Evolutionary conservation across 306 rosid species (phyloP).

Genomic region (Erythrophleum fordii): DNA sequence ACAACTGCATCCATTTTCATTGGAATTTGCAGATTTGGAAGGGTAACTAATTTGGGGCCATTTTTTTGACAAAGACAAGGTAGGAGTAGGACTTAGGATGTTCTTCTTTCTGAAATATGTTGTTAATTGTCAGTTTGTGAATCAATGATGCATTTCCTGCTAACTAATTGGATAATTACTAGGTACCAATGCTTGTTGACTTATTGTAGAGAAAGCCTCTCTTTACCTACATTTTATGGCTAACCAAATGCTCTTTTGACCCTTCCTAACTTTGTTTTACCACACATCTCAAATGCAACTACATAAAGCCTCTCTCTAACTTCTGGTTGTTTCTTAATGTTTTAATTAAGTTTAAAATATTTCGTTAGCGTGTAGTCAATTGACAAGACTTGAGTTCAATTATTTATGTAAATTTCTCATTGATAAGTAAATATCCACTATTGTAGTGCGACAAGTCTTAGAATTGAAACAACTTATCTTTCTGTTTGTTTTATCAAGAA

Average conservation of each 20-base stretch:
- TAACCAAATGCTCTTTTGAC: conserved; percentile 12
- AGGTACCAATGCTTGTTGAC: conserved; percentile 12
- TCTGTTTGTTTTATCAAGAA: no score
- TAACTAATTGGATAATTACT: conserved; percentile 23
- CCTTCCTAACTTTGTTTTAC: background rate
- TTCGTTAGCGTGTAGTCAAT: no score
- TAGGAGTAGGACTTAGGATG: background rate
- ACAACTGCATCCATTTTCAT: background rate
- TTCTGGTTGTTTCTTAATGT: background rate
- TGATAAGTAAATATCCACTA: no score
- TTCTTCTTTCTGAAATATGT: conserved; percentile 9
- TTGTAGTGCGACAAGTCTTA: no score
- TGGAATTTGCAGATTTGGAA: background rate
- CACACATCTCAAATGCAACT: background rate
- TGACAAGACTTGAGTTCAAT: no score
- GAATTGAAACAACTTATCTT: no score
- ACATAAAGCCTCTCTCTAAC: background rate
- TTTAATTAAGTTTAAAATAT: background rate
- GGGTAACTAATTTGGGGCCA: background rate
- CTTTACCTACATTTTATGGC: conserved; percentile 12
- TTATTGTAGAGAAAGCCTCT: conserved; percentile 5
- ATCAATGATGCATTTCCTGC: conserved; percentile 12
- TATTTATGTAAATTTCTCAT: no score
- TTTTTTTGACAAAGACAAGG: background rate
- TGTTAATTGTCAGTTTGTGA: background rate